Evolutionary conservation across 805 yeast genomes (phyloP), one percentile per base, ranked within the genome.

Genomic region (Candida ulmi): DNA sequence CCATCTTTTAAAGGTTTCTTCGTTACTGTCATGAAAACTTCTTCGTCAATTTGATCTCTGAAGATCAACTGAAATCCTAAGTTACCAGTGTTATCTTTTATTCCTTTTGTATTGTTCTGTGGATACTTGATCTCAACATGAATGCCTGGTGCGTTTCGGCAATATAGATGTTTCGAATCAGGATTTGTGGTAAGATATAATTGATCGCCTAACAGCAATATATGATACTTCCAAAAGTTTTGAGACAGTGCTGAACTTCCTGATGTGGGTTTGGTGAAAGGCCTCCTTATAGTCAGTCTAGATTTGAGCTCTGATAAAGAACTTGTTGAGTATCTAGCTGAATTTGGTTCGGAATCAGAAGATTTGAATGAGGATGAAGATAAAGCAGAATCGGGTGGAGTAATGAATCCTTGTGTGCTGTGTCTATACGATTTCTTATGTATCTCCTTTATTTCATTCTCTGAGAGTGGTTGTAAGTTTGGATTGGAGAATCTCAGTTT

Each of bases 151-250:
- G 78, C 85, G 46, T 69, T 66, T 25, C 83, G 62, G 39, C 83
- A 73, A 46, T 70, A 72, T 28, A 74, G 56, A 53, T 82, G 88
- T 44, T 73, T 69, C 16, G 66, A 58, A 17, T 77, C 79, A 0
- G 88, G 88, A 48, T 78, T 82, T 0, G 90, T 82, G 1, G 88
- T 72, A 34, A 82, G 52, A 52, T 80, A 80, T 35, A 78, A 60
- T 47, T 74, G 79, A 30, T 66, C 68, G 11, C 79, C 78, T 37
- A 77, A 61, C 39, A 66, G 69, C 18, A 77, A 53, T 5, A 80
- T 62, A 52, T 83, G 88, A 50, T 81, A 83, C 52, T 80, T 80
- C 57, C 59, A 54, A 19, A 51, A 54, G 2, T 17, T 31, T 19
- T 52, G 57, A 12, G 12, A 8, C 27, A 17, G 13, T 13, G 19